Percentiles rank a stretch among this genome's conserved stretches.
These are phyloP conservation scores for Moesziomyces sp. DNA, from an alignment of 1,284 basidiomycete species.

Conservation along the genomic window DNA sequence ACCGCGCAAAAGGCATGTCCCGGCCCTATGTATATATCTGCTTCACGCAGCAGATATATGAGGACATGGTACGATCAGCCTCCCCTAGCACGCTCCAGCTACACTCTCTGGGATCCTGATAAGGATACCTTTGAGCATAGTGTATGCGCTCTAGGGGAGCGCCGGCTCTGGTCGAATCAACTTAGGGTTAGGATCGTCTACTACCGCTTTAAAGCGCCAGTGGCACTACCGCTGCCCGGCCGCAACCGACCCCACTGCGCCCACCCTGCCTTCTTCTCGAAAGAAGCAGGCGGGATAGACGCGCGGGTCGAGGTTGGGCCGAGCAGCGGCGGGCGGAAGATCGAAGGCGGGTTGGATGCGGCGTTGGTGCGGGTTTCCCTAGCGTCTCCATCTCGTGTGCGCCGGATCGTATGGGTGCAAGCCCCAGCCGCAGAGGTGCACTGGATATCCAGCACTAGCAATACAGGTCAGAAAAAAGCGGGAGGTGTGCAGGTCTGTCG, in stretches of 20 bases:
- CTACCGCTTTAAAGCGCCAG: constrained; percentile 38
- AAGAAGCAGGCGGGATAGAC: not conserved
- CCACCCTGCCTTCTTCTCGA: not conserved
- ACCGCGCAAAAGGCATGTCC: too few species aligned
- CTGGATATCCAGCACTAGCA: too few species aligned
- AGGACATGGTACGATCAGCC: too few species aligned
- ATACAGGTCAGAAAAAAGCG: not conserved
- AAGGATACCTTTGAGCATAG: too few species aligned
- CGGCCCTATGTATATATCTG: too few species aligned
- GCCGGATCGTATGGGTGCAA: not conserved
- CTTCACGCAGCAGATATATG: too few species aligned
- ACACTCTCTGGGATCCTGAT: too few species aligned
- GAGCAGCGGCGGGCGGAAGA: constrained; percentile 36
- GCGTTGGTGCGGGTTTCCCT: constrained; percentile 1
- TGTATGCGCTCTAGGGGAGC: too few species aligned
- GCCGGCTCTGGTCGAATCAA: too few species aligned
- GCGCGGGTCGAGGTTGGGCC: constrained; percentile 5
- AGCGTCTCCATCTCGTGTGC: not conserved
- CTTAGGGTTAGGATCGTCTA: constrained; percentile 60
- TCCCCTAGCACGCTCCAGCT: too few species aligned
- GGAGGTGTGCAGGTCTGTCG: constrained; percentile 11
- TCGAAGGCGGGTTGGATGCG: constrained; percentile 44
- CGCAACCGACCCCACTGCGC: constrained; percentile 2
- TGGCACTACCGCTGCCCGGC: not conserved
- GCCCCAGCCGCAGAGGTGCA: too few species aligned